Evolutionary conservation across 2,329 filamentous ascomycete species (phyloP), one percentile per base, ranked within the genome.

Genomic region (Eutypa lata): DNA sequence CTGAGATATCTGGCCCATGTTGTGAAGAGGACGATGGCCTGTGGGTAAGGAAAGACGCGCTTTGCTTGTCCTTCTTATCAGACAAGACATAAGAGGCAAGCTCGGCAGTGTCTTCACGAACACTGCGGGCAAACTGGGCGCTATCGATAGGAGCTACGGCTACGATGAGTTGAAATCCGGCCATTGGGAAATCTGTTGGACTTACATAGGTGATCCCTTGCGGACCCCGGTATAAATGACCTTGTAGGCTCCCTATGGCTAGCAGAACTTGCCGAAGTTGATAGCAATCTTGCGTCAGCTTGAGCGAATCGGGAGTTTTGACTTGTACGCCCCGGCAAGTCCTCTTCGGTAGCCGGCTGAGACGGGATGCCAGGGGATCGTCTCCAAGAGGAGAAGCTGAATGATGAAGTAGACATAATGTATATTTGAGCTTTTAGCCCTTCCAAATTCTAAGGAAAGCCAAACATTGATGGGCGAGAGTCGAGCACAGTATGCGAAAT

Each of bases 41-140:
- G 46, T 68, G 71, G 33, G 62, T 60, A 44, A 83, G 70, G 53
- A 83, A 79, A 10, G 75, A 72, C 4, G 76, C 71, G 55, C 68
- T 74, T 43, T 70, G 72, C 31, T 68, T 68, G 53, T 73, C 68
- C 53, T 77, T 72, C 61, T 80, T 79, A 61, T 89, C 84, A 38
- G 87, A 87, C 26, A 96, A 80, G 48, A 90, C 86, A 67, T 92
- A 91, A 18, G 84, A 90, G 43, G 91, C 91, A 52, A 96, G 78
- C 71, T 96, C 90, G 49, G 91, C 90, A 2, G 91, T 95, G 66
- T 94, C 88, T 71, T 94, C 87, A 58, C 91, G 87, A 40, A 96
- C 88, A 59, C 86, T 89, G 54, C 86, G 84, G 33, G 90, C 88
- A 69, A 90, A 89, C 61, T 90, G 83, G 18, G 84, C 81, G 61